Base-by-base conservation (phyloP, 2,329 filamentous ascomycete genomes). In the Chrysoporthe deuterocubensis region DNA sequence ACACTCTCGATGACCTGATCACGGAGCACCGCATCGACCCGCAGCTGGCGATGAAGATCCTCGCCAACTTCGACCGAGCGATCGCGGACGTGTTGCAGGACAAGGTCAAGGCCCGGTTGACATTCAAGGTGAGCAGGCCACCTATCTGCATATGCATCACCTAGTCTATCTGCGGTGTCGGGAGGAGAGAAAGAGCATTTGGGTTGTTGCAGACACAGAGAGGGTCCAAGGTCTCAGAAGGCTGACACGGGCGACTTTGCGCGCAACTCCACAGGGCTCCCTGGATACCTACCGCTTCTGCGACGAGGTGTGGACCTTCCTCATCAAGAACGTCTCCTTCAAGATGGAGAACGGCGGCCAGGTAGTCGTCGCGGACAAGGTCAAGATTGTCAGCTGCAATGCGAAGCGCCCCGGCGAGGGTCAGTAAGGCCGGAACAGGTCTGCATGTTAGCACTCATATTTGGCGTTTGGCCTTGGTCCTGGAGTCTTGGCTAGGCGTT, bases 221-320 rank as follows among this genome's bases (percentile, higher is more conserved):
- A 14, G 54, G 46, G n/a, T 14, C 7, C 8, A 43, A 37, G 14
- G 32, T 34, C 11, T 14, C 14, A 56, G 4, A 57, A 64, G 43
- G 64, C 68, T 70, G 56, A 70, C 66, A 26, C 40, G 43, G 62
- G 37, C 40, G 21, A 34, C 16, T 21, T 67, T 21, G 67, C 69
- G 76, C 62, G 75, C 67, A 64, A 48, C 48, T 54, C 54, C 68
- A 68, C 74, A 97, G 95, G 96, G 96, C 60, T 96, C 96, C 77
- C 90, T 99, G 71, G 94, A 98, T 78, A 98, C 96, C 18, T 99
- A 99, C 84, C 92, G 96, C 74, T 99, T 99, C 86, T 99, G 96
- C 83, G 96, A 99, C 81, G 96, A 99, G 82, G 96, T 99, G 68
- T 99, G 96, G 96, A 99, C 96, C 1, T 99, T 99, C 80, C 87